Percentiles rank a stretch among this genome's conserved stretches.
Conservation (phyloP, 2,329 filamentous ascomycete species). For the Fragosphaeria purpurea region DNA sequence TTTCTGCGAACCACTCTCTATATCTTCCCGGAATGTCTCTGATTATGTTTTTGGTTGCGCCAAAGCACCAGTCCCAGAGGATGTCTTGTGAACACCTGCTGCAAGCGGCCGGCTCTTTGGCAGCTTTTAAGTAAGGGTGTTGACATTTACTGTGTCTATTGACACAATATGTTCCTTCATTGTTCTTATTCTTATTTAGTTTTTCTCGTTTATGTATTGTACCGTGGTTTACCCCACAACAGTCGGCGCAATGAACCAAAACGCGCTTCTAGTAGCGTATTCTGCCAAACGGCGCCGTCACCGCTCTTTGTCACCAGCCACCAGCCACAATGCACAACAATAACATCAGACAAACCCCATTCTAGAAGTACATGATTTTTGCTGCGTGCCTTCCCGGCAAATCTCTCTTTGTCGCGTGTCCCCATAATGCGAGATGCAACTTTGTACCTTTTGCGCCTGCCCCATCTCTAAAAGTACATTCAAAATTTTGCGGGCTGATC, state of each 20-base stretch:
- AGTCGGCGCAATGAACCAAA: too few species aligned
- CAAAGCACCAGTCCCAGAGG: neutral
- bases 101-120: neutral
- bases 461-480: neutral
- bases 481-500: neutral
- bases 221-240: too few species aligned
- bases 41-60: neutral
- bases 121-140: neutral
- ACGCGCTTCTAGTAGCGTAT: too few species aligned
- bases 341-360: too few species aligned
- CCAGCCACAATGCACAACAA: neutral
- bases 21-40: neutral
- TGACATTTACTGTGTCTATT: too few species aligned
- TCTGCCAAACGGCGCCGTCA: neutral
- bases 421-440: neutral
- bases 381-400: slow-evolving; percentile 5
- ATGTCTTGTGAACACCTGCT: neutral
- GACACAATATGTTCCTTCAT: neutral
- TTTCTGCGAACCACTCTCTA: too few species aligned
- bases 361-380: too few species aligned
- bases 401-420: slow-evolving; percentile 7
- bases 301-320: slow-evolving; percentile 1
- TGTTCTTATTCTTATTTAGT: slow-evolving; percentile 2
- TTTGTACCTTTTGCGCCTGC: neutral
- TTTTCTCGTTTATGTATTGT: neutral